Evolutionary conservation across 2,329 filamentous ascomycete genomes (phyloP), one percentile per base, ranked within the genome.

Genomic region (Fusarium sp.): DNA sequence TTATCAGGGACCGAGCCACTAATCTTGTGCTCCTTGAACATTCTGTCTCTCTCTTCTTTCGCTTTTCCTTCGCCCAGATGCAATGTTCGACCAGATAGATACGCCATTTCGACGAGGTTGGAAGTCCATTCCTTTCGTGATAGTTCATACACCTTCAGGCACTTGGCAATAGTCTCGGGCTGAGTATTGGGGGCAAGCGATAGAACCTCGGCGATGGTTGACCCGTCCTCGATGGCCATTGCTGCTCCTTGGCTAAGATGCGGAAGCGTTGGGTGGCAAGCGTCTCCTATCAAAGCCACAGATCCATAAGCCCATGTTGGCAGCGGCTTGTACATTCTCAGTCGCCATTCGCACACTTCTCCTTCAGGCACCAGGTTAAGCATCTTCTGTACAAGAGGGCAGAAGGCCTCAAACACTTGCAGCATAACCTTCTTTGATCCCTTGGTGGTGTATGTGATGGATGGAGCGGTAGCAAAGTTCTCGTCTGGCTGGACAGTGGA

Each of bases 181-280:
- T 35, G 43, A 20, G 64, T 37, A 45, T 74, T 58, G 0, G 72
- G 72, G 5, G 70, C 72, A 14, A 57, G 55, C 11, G 60, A 67
- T 17, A 74, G 67, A 10, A 63, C 68, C 50, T 74, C 67, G 8
- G 69, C 70, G 39, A 74, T 69, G 15, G 69, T 69, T 20, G 85
- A 87, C 3, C 85, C 88, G 69, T 91, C 89, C 75, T 91, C 89
- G 47, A 90, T 88, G 11, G 88, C 88, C 80, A 90, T 89, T 11
- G 89, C 88, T 13, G 89, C 88, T 36, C 90, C 89, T 77, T 91
- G 88, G 42, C 85, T 88, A 6, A 90, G 81, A 71, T 91, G 88
- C 2, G 89, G 89, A 46, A 91, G 84, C 20, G 88, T 91, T 3
- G 88, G 88, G 72, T 91, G 89, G 75, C 88, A 90, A 4, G 88